phyloP scores from a whole-genome alignment of 2,329 filamentous ascomycete genomes.

The Alternaria novae-zelandiae region DNA sequence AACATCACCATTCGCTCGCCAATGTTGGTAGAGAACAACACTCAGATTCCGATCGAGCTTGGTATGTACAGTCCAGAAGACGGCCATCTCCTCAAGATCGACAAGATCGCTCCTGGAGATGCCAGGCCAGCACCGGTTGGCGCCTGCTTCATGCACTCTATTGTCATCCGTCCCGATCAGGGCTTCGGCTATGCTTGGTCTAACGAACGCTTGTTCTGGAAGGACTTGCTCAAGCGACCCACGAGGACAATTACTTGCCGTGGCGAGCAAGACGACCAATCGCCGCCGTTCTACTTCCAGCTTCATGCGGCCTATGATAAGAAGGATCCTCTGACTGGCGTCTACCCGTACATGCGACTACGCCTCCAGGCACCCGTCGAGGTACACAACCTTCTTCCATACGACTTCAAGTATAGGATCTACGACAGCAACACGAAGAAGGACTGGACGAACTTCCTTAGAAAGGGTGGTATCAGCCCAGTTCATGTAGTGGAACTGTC shows the following conservation, averaged over 20 bases:
- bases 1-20: slow-evolving; percentile 96
- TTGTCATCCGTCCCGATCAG: slow-evolving; percentile 88
- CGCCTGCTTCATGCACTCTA: slow-evolving; percentile 85
- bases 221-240: slow-evolving; percentile 81
- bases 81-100: slow-evolving; percentile 92
- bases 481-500: slow-evolving; percentile 97
- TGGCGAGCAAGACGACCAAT: slow-evolving; percentile 78
- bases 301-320: slow-evolving; percentile 85
- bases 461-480: slow-evolving; percentile 95
- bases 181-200: slow-evolving; percentile 98
- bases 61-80: slow-evolving; percentile 88
- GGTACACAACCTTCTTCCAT: slow-evolving; percentile 91
- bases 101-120: slow-evolving; percentile 94
- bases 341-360: slow-evolving; percentile 94
- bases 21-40: slow-evolving; percentile 91
- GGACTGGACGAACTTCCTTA: slow-evolving; percentile 97
- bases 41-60: slow-evolving; percentile 92
- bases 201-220: slow-evolving; percentile 88
- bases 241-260: slow-evolving; percentile 88
- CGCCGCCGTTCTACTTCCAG: slow-evolving; percentile 93
- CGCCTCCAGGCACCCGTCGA: slow-evolving; percentile 92
- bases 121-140: slow-evolving; percentile 89
- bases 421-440: slow-evolving; percentile 99
- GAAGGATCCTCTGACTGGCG: slow-evolving; percentile 79
- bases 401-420: slow-evolving; percentile 98